A percentile compares a stretch with the other conserved stretches of the same genome.
These are phyloP conservation scores for Fusarium paranaense DNA, from an alignment of 2,329 filamentous ascomycete species.

Conservation along the genomic window DNA sequence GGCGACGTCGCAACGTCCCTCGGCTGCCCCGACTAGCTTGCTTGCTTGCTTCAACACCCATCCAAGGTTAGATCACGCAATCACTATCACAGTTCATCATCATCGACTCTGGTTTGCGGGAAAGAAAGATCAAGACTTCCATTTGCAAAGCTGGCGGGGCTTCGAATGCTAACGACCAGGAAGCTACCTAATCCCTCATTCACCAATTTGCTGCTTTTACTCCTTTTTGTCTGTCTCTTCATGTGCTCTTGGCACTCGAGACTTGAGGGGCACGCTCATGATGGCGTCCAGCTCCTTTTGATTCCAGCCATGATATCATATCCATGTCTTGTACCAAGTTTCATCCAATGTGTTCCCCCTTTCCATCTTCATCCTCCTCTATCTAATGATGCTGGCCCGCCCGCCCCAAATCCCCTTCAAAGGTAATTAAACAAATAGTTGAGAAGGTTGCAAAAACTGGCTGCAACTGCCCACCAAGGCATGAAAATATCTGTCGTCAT, in stretches of 20 bases:
- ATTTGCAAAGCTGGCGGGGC: conserved; percentile 42
- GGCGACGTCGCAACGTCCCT: background rate
- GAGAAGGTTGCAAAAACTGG: conserved; percentile 43
- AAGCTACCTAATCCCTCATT: conserved; percentile 43
- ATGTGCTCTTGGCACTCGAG: conserved; percentile 34
- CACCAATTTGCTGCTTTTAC: conserved; percentile 39
- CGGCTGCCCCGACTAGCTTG: background rate
- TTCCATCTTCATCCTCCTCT: conserved; percentile 34
- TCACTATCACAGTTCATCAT: conserved; percentile 3
- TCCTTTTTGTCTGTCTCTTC: conserved; percentile 38
- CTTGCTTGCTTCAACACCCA: background rate
- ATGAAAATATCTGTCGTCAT: conserved; percentile 32
- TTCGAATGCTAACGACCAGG: conserved; percentile 37
- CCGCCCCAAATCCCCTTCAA: conserved; percentile 31
- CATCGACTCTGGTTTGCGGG: conserved; percentile 12
- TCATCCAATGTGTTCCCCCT: conserved; percentile 28
- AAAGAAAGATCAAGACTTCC: conserved; percentile 45
- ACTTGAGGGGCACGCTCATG: conserved; percentile 25
- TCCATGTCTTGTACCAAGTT: conserved; percentile 27
- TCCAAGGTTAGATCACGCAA: background rate
- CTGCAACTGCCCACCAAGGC: conserved; percentile 31
- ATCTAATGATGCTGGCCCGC: conserved; percentile 37
- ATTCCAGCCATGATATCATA: conserved; percentile 39
- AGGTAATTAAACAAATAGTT: conserved; percentile 45
- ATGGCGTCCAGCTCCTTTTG: conserved; percentile 25